phyloP scores from a whole-genome alignment of 148 eudicot species.

The Drosera capensis region DNA sequence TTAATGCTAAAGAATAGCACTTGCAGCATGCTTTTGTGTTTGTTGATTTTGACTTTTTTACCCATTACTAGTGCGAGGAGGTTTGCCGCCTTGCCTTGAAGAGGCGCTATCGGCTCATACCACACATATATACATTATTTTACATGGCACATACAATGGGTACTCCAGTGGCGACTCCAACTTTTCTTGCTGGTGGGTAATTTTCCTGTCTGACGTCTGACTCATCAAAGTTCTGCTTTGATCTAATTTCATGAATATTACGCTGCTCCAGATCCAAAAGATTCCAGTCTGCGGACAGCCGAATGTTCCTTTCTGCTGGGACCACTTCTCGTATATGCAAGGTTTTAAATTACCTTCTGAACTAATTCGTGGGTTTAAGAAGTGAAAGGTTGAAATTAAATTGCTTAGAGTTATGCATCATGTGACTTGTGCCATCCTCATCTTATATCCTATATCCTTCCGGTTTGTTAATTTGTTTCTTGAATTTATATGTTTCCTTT shows the following conservation, averaged over 20 bases:
- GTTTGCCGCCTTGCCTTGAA: conserved; percentile 84
- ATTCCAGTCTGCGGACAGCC: conserved; percentile 42
- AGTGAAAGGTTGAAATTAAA: too few relatives aligned
- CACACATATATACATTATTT: conserved; percentile 87
- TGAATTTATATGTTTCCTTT: neutral
- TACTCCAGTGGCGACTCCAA: conserved; percentile 79
- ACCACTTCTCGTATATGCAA: conserved; percentile 68
- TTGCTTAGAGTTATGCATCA: too few relatives aligned
- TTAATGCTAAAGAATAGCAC: too few relatives aligned
- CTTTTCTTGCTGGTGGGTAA: conserved; percentile 67
- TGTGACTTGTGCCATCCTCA: too few relatives aligned
- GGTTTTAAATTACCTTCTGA: conserved; percentile 28
- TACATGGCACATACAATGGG: conserved; percentile 92
- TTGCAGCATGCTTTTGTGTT: neutral
- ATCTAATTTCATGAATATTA: neutral
- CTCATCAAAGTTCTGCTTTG: neutral
- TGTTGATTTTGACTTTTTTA: conserved; percentile 4
- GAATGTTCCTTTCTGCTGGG: conserved; percentile 86
- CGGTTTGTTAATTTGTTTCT: conserved; percentile 9
- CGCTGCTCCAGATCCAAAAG: conserved; percentile 58
- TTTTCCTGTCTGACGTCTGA: neutral
- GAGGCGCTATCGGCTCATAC: conserved; percentile 87
- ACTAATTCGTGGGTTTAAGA: too few relatives aligned
- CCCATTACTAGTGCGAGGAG: conserved; percentile 65
- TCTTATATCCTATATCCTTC: too few relatives aligned